These are phyloP conservation scores for Yamadazyma dushanensis DNA, from an alignment of 1,139 yeast species.

Conservation along the genomic window DNA sequence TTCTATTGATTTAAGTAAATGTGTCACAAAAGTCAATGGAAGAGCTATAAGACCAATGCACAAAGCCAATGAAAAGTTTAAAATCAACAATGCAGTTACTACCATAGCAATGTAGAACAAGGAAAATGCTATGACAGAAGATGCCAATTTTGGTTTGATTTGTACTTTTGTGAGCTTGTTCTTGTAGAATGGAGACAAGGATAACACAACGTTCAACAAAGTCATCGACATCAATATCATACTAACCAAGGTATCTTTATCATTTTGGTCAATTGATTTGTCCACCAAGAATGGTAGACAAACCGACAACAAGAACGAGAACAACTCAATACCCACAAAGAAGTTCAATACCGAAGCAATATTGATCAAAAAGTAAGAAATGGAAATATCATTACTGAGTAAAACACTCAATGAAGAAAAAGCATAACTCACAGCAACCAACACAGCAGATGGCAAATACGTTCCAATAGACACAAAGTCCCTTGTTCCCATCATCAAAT, in stretches of 20 bases:
- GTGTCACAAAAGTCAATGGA: slow-evolving; percentile 69
- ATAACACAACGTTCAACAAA: slow-evolving; percentile 18
- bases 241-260: slow-evolving; percentile 18
- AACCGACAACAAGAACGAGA: slow-evolving; percentile 29
- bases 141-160: slow-evolving; percentile 24
- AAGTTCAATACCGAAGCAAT: slow-evolving; percentile 28
- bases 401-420: slow-evolving; percentile 65
- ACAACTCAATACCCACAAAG: slow-evolving; percentile 36
- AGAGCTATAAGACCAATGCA: slow-evolving; percentile 64
- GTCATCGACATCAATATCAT: slow-evolving; percentile 22
- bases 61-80: slow-evolving; percentile 82
- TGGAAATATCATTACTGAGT: slow-evolving; percentile 41
- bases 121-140: slow-evolving; percentile 39
- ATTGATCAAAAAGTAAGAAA: slow-evolving; percentile 23
- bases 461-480: slow-evolving; percentile 92
- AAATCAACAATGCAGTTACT: slow-evolving; percentile 71
- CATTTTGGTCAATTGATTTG: slow-evolving; percentile 13
- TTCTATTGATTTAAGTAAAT: slow-evolving; percentile 26
- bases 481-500: slow-evolving; percentile 75
- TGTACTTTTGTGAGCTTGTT: slow-evolving; percentile 10
- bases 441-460: slow-evolving; percentile 82
- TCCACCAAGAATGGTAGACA: slow-evolving; percentile 26
- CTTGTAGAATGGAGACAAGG: slow-evolving; percentile 22
- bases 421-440: slow-evolving; percentile 70
- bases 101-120: slow-evolving; percentile 66